Conservation (phyloP, 1,284 basidiomycete genomes). For the Ustilago lituana region DNA sequence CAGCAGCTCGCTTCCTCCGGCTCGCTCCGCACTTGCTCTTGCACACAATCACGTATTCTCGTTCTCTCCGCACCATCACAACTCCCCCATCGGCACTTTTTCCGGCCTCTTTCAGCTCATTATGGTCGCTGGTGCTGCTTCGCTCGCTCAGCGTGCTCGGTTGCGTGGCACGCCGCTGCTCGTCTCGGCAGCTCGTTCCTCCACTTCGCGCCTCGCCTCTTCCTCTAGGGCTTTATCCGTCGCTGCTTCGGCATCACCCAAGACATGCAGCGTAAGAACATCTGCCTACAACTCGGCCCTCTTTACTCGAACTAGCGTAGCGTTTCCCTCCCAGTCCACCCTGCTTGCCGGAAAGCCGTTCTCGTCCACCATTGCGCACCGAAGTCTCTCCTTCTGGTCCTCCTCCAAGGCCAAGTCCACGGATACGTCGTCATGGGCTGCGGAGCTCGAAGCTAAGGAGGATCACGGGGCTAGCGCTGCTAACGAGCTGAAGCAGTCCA, state of each 20-base stretch:
- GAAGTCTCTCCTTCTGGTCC: conserved; percentile 25
- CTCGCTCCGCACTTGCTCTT: not conserved
- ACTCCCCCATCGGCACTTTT: not conserved
- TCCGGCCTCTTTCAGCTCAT: not conserved
- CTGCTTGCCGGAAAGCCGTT: conserved; percentile 29
- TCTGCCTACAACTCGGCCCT: conserved; percentile 18
- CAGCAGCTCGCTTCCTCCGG: not conserved
- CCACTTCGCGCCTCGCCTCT: not conserved
- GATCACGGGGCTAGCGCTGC: conserved; percentile 10
- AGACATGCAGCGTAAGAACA: conserved; percentile 10
- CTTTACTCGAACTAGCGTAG: conserved; percentile 15
- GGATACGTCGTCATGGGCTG: conserved; percentile 3
- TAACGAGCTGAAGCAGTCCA: conserved; percentile 10
- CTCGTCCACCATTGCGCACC: conserved; percentile 14
- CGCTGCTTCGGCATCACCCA: conserved; percentile 18
- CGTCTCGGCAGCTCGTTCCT: conserved; percentile 9
- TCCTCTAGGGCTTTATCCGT: not conserved
- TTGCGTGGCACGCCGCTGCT: conserved; percentile 23
- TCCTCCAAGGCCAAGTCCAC: not conserved
- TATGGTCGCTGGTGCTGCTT: conserved; percentile 26
- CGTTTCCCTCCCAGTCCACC: conserved; percentile 15
- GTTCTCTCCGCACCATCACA: no score
- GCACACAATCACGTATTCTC: not conserved
- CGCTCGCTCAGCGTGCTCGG: conserved; percentile 26
- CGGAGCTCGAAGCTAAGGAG: conserved; percentile 18